These are phyloP conservation scores for Alternaria triticina DNA, from an alignment of 2,329 filamentous ascomycete genomes.

Conservation along the genomic window DNA sequence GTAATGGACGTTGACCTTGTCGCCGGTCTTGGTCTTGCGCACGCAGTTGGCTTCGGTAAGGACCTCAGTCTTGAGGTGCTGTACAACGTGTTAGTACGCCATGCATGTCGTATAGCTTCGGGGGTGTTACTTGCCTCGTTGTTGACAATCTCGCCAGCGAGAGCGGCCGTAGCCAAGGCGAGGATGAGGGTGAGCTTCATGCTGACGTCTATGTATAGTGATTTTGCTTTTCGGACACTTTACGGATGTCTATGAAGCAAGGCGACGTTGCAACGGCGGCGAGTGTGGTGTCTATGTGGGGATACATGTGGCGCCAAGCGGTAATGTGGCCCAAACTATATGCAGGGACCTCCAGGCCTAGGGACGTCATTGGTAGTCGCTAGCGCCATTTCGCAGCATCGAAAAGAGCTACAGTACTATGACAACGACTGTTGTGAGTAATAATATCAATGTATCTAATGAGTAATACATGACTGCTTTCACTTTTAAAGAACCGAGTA, in stretches of 20 bases:
- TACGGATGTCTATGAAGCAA: constrained; percentile 2
- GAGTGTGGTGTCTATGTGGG: constrained; percentile 18
- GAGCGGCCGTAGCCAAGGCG: constrained; percentile 57
- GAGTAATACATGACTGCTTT: neutral
- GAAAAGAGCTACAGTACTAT: neutral
- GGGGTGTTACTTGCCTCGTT: constrained; percentile 29
- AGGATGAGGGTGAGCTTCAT: constrained; percentile 58
- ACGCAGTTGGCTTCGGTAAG: constrained; percentile 77
- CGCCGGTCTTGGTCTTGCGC: constrained; percentile 72
- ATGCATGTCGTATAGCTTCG: neutral
- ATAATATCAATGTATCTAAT: neutral
- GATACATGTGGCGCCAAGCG: constrained; percentile 22
- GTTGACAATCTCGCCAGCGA: constrained; percentile 40
- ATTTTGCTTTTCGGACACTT: neutral
- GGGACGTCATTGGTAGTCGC: constrained; percentile 7
- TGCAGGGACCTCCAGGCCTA: neutral
- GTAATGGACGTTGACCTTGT: constrained; percentile 84
- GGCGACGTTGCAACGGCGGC: constrained; percentile 15
- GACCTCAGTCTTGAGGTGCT: constrained; percentile 77
- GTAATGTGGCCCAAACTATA: constrained; percentile 15
- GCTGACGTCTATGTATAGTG: neutral
- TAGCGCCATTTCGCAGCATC: neutral
- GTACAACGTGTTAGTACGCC: constrained; percentile 35
- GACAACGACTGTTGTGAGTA: neutral
- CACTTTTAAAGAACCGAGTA: neutral